Percentiles rank a stretch among this genome's conserved stretches.
Conservation (phyloP, 345 rosid genomes). For the Acer saccharum region DNA sequence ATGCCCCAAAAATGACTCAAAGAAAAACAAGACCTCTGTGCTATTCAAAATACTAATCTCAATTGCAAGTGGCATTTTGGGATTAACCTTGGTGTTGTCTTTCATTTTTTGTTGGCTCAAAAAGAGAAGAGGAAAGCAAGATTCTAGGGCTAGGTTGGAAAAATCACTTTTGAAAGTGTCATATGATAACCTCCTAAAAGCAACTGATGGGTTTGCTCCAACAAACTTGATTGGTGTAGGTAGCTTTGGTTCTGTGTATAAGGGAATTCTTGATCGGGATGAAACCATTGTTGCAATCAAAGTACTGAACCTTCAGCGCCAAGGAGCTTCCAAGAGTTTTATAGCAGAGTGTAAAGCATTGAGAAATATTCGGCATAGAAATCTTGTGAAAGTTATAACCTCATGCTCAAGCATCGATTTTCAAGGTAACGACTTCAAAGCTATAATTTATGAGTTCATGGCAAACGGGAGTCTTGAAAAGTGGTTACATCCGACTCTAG, state of each 20-base stretch:
- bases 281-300: constrained; percentile 9
- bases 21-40: no score
- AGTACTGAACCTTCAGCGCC: not conserved
- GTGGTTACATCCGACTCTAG: not conserved
- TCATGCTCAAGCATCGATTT: constrained; percentile 15
- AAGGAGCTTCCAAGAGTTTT: constrained; percentile 24
- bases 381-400: not conserved
- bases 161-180: not conserved
- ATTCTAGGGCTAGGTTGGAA: not conserved
- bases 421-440: constrained; percentile 25
- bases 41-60: no score
- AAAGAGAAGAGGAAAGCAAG: no score
- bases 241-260: not conserved
- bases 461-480: constrained; percentile 17
- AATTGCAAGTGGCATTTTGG: no score
- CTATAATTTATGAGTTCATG: constrained; percentile 19
- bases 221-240: not conserved
- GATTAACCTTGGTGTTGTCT: no score
- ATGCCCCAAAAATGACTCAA: no score
- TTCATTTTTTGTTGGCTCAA: no score
- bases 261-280: not conserved
- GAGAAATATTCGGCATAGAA: constrained; percentile 8
- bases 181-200: constrained; percentile 3
- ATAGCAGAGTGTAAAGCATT: constrained; percentile 19
- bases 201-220: constrained; percentile 21